These are phyloP conservation scores for Fusarium nodosum DNA, from an alignment of 2,329 filamentous ascomycete genomes.

Conservation along the genomic window DNA sequence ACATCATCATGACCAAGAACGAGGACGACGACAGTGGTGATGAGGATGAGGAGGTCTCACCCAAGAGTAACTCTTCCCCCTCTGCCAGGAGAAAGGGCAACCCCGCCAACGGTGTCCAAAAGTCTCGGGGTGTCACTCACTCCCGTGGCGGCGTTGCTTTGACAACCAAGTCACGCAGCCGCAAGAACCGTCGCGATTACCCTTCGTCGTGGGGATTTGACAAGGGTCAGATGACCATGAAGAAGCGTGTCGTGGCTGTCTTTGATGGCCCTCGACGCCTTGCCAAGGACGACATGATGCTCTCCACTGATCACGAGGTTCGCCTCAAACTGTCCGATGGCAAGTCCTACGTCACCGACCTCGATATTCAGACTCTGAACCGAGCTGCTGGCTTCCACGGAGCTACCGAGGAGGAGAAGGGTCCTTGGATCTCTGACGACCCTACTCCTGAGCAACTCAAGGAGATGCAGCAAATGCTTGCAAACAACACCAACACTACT, in stretches of 20 bases:
- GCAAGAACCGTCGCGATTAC: slow-evolving; percentile 94
- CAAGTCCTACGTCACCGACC: slow-evolving; percentile 88
- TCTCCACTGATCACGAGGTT: slow-evolving; percentile 94
- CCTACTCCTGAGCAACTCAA: slow-evolving; percentile 72
- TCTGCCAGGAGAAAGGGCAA: slow-evolving; percentile 69
- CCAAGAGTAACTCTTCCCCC: slow-evolving; percentile 61
- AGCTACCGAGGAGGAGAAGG: slow-evolving; percentile 88
- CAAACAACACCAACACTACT: slow-evolving; percentile 45
- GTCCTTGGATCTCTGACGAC: slow-evolving; percentile 83
- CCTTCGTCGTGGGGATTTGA: slow-evolving; percentile 94
- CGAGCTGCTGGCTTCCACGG: slow-evolving; percentile 86
- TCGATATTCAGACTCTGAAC: slow-evolving; percentile 91
- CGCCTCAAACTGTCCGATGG: slow-evolving; percentile 83
- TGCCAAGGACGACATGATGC: slow-evolving; percentile 99
- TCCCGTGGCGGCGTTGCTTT: slow-evolving; percentile 79
- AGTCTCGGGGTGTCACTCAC: slow-evolving; percentile 81
- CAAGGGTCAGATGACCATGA: slow-evolving; percentile 95
- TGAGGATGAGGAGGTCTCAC: slow-evolving; percentile 63
- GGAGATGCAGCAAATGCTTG: slow-evolving; percentile 68
- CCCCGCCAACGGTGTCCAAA: slow-evolving; percentile 69
- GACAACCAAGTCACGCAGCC: slow-evolving; percentile 71
- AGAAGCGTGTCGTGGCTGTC: slow-evolving; percentile 94
- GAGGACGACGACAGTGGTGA: slow-evolving; percentile 70
- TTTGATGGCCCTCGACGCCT: slow-evolving; percentile 90
- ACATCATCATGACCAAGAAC: slow-evolving; percentile 57